phyloP scores from a whole-genome alignment of 345 rosid genomes.

The Citrus mangshanensis region DNA sequence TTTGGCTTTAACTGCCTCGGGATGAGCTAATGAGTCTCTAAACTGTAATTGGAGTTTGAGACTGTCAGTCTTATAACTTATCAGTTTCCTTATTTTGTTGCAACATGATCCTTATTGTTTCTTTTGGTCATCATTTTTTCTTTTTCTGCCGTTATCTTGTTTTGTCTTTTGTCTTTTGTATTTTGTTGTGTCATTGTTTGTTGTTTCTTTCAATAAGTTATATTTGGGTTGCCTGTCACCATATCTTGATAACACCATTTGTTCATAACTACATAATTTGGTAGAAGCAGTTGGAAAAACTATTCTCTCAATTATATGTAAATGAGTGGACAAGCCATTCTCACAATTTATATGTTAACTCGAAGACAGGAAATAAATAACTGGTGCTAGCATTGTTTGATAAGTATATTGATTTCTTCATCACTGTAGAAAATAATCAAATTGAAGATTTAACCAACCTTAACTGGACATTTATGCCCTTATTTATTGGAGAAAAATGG shows the following conservation, averaged over 20 bases:
- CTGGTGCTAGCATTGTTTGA: not conserved
- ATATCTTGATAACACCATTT: not conserved
- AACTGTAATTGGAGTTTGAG: not conserved
- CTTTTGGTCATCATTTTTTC: constrained; percentile 3
- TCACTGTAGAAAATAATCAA: not conserved
- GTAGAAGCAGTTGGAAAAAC: not conserved
- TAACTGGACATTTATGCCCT: too few relatives aligned
- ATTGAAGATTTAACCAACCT: not conserved
- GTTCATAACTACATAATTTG: not conserved
- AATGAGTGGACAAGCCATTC: not conserved
- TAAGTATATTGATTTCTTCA: not conserved
- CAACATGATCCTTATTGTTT: not conserved
- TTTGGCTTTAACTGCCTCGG: not conserved
- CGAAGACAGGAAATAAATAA: not conserved
- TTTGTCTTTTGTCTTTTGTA: not conserved
- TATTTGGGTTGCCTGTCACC: not conserved
- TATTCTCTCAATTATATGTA: not conserved
- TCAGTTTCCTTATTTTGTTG: not conserved
- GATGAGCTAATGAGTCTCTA: not conserved
- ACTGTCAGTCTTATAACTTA: not conserved
- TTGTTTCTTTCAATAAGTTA: not conserved
- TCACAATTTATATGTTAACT: not conserved
- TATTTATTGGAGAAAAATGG: too few relatives aligned
- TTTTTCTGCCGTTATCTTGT: not conserved
- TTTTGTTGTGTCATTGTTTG: not conserved